These are phyloP conservation scores for Xerocomellus amylosporus DNA, from an alignment of 768 basidiomycete genomes.

Conservation along the genomic window DNA sequence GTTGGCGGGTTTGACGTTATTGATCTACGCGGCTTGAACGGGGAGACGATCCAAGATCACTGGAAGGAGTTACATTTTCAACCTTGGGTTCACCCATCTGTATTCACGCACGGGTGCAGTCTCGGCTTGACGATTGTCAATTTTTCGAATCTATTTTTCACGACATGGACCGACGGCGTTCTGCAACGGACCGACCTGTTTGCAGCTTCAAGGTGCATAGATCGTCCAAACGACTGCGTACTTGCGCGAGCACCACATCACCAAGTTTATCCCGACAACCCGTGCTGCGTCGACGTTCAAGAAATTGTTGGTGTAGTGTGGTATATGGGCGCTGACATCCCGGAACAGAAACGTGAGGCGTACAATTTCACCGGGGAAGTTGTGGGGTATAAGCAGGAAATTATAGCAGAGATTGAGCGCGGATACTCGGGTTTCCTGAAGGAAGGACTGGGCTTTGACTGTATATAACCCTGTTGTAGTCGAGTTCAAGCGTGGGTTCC, in stretches of 20 bases:
- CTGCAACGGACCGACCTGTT: conserved; percentile 8
- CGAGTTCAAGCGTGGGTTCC: too few relatives aligned
- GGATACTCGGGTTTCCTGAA: conserved; percentile 13
- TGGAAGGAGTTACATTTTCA: neutral
- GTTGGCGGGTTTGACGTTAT: conserved; percentile 4
- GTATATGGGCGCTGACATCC: conserved; percentile 10
- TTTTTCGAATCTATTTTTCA: conserved; percentile 14
- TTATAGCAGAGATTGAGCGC: conserved; percentile 1
- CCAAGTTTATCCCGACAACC: conserved; percentile 12
- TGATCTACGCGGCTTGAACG: conserved; percentile 13
- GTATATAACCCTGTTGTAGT: too few relatives aligned
- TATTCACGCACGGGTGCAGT: neutral
- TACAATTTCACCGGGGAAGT: conserved; percentile 8
- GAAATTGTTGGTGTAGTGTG: too few relatives aligned
- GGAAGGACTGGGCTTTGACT: neutral
- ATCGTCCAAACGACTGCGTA: conserved; percentile 9
- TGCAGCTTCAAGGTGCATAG: conserved; percentile 6
- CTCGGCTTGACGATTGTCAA: conserved; percentile 15
- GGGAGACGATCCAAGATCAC: conserved; percentile 13
- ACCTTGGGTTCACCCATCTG: neutral
- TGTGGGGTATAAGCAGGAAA: neutral
- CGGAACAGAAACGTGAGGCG: conserved; percentile 7
- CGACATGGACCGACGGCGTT: conserved; percentile 8
- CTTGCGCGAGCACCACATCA: conserved; percentile 8
- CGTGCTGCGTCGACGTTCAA: conserved; percentile 9